phyloP scores from a whole-genome alignment of 2,329 filamentous ascomycete genomes.

The Tolypocladium album region DNA sequence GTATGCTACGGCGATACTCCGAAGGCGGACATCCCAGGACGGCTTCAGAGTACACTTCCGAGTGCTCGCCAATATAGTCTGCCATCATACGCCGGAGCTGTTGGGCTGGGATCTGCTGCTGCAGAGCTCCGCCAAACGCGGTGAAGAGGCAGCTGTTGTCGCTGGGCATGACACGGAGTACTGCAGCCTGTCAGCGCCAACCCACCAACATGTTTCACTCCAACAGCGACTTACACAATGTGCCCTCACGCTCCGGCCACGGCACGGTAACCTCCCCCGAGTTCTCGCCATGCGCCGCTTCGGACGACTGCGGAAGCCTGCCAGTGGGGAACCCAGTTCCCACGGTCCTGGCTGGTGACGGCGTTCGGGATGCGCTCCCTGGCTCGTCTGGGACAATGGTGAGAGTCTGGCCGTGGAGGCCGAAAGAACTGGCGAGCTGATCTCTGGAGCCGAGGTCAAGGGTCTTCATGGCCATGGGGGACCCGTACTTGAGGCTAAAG shows the following conservation, averaged over 20 bases:
- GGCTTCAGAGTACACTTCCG: constrained; percentile 61
- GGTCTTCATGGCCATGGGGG: constrained; percentile 54
- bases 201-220: background rate
- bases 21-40: constrained; percentile 64
- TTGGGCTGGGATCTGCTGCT: constrained; percentile 36
- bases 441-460: constrained; percentile 47
- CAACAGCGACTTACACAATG: constrained; percentile 27
- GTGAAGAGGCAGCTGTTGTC: constrained; percentile 94
- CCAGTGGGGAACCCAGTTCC: background rate
- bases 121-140: constrained; percentile 72
- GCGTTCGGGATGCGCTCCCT: constrained; percentile 6
- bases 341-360: background rate
- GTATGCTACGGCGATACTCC: constrained; percentile 74
- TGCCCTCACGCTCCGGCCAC: constrained; percentile 39
- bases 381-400: constrained; percentile 34
- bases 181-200: constrained; percentile 26
- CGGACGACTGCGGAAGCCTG: background rate
- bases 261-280: constrained; percentile 28
- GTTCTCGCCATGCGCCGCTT: constrained; percentile 1
- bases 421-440: constrained; percentile 36
- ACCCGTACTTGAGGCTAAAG: constrained; percentile 77
- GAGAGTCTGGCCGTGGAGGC: constrained; percentile 38
- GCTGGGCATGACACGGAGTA: constrained; percentile 90
- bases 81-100: constrained; percentile 68
- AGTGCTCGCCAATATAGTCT: constrained; percentile 63